Evolutionary conservation across 1,284 basidiomycete species (phyloP).

Genomic region (Moniliophthora roreri): DNA sequence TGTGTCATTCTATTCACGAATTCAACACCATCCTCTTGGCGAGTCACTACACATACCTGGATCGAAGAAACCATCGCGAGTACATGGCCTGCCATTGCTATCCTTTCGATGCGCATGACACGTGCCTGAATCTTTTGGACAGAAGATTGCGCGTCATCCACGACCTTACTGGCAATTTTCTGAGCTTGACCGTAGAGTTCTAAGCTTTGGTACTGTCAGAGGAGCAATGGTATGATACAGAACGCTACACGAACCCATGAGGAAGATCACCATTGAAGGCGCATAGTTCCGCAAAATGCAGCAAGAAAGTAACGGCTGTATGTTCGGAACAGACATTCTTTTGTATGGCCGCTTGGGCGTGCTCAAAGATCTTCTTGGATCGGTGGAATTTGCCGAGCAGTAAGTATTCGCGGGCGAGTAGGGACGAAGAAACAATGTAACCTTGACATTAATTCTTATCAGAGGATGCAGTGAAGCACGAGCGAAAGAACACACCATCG

Average conservation of each 20-base stretch:
- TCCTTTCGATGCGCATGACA: conserved; percentile 60
- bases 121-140: conserved; percentile 58
- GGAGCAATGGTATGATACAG: conserved; percentile 5
- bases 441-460: conserved; percentile 41
- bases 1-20: conserved; percentile 60
- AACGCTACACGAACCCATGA: conserved; percentile 51
- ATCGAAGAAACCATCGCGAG: conserved; percentile 69
- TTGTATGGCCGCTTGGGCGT: conserved; percentile 47
- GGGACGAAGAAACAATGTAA: conserved; percentile 63
- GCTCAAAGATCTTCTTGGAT: conserved; percentile 63
- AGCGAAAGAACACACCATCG: conserved; percentile 44
- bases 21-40: neutral
- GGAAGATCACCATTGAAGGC: conserved; percentile 59
- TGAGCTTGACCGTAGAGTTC: conserved; percentile 60
- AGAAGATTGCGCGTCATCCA: conserved; percentile 51
- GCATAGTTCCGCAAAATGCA: conserved; percentile 69
- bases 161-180: conserved; percentile 39
- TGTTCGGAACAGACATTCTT: conserved; percentile 45
- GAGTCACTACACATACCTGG: conserved; percentile 43
- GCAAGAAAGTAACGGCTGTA: conserved; percentile 51
- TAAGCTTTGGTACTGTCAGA: conserved; percentile 35
- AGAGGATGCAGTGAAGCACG: neutral
- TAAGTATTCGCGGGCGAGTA: conserved; percentile 77
- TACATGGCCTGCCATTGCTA: conserved; percentile 69
- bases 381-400: conserved; percentile 73